Percentiles rank a stretch among this genome's conserved stretches.
phyloP scores from a whole-genome alignment of 169 alveolate species.

The Eimeria maxima region DNA sequence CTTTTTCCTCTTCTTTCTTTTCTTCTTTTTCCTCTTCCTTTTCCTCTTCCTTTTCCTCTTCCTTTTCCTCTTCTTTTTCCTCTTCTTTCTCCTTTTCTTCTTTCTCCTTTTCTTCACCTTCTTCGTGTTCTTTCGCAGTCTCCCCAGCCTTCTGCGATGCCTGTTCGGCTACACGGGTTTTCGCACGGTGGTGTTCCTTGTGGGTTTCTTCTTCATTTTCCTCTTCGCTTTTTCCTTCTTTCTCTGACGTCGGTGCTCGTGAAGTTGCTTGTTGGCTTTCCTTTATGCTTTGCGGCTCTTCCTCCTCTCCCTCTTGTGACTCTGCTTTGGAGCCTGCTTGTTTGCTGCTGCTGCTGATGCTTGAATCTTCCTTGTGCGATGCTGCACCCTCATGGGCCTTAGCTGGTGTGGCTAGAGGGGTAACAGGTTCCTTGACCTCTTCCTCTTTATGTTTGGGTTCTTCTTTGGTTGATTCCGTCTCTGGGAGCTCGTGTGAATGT shows the following conservation, averaged over 20 bases:
- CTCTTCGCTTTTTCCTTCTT: background rate
- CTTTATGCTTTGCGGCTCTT: background rate
- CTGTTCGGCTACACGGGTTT: background rate
- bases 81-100: background rate
- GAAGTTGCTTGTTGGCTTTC: background rate
- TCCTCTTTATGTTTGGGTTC: background rate
- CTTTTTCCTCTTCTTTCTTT: background rate
- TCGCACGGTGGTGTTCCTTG: background rate
- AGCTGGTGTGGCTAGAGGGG: background rate
- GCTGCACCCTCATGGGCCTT: background rate
- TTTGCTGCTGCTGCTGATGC: no score
- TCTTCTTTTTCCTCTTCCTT: background rate
- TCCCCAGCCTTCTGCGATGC: slow-evolving; percentile 4
- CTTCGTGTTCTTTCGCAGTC: background rate
- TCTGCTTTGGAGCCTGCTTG: background rate
- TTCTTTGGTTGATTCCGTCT: background rate
- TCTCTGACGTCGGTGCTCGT: background rate
- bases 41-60: background rate
- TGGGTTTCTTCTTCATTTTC: slow-evolving; percentile 25
- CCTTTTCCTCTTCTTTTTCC: slow-evolving; percentile 16
- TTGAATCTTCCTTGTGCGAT: background rate
- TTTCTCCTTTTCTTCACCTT: background rate
- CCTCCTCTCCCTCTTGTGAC: background rate
- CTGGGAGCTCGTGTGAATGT: background rate
- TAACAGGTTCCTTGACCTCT: background rate